A percentile compares a stretch with the other conserved stretches of the same genome.
Conservation (phyloP, 2,329 filamentous ascomycete species). For the Monilinia polystroma region DNA sequence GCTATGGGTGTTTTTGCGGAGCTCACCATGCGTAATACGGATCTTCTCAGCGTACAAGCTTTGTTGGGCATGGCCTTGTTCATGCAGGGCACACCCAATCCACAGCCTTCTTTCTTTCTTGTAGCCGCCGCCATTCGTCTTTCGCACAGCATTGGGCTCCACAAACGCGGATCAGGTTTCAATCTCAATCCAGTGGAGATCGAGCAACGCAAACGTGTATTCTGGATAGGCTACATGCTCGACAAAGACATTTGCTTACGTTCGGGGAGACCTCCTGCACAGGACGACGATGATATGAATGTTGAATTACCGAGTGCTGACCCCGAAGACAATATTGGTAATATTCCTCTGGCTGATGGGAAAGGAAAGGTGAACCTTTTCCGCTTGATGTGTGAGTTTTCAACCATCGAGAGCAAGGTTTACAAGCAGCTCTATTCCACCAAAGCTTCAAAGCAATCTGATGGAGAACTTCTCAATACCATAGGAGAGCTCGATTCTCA, state of each 20-base stretch:
- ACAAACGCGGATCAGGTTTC: constrained; percentile 90
- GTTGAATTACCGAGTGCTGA: constrained; percentile 91
- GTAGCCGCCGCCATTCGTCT: constrained; percentile 87
- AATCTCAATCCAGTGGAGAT: constrained; percentile 91
- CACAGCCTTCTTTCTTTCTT: constrained; percentile 88
- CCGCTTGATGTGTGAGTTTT: constrained; percentile 86
- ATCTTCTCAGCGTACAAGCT: constrained; percentile 91
- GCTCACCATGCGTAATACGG: constrained; percentile 92
- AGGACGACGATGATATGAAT: constrained; percentile 86
- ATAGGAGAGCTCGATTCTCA: constrained; percentile 91
- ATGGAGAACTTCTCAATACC: constrained; percentile 89
- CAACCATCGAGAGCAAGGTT: constrained; percentile 87
- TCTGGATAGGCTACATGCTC: constrained; percentile 74
- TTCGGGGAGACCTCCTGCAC: constrained; percentile 68
- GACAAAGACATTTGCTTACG: constrained; percentile 73
- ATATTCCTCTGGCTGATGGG: constrained; percentile 84
- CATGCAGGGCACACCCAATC: constrained; percentile 93
- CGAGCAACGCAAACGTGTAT: constrained; percentile 80
- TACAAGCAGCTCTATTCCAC: constrained; percentile 93
- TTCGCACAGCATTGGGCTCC: constrained; percentile 90
- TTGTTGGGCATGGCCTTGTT: constrained; percentile 92
- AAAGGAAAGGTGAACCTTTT: constrained; percentile 95
- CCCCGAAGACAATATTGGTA: constrained; percentile 88
- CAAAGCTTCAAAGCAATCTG: constrained; percentile 85
- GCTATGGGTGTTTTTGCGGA: constrained; percentile 91